Conservation (phyloP, 1,284 basidiomycete species). For the Cystobasidium pallidum region DNA sequence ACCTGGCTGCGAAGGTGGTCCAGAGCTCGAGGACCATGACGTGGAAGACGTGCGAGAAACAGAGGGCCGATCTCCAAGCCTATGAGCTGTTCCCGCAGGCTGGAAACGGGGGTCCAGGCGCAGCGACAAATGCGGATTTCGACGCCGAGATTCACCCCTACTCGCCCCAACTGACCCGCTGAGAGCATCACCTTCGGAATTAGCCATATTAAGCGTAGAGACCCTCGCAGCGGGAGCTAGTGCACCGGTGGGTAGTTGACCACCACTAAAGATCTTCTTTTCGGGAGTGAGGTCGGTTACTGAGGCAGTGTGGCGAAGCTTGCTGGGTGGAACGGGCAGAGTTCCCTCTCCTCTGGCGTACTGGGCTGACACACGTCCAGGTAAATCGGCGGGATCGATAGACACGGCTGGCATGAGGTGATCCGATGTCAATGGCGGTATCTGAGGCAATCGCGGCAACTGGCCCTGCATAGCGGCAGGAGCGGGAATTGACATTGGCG, state of each 20-base stretch:
- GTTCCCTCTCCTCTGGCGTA: constrained; percentile 40
- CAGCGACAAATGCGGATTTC: constrained; percentile 52
- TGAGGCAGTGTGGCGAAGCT: constrained; percentile 48
- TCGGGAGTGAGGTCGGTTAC: constrained; percentile 46
- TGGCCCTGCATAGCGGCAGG: not conserved
- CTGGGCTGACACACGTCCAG: constrained; percentile 47
- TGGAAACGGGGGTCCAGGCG: constrained; percentile 49
- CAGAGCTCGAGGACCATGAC: constrained; percentile 36
- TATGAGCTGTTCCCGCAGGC: constrained; percentile 31
- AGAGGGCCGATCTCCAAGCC: constrained; percentile 14
- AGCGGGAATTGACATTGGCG: constrained; percentile 12
- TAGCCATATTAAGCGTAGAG: constrained; percentile 37
- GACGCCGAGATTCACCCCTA: constrained; percentile 39
- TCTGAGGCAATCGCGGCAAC: not conserved
- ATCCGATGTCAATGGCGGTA: constrained; percentile 12
- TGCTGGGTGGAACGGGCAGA: constrained; percentile 1
- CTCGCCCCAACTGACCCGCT: constrained; percentile 42
- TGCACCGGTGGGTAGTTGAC: constrained; percentile 41
- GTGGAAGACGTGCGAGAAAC: constrained; percentile 21
- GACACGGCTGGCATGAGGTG: constrained; percentile 21
- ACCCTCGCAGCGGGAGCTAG: constrained; percentile 50
- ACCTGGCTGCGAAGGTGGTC: not conserved
- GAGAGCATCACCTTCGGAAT: constrained; percentile 45
- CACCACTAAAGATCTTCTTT: constrained; percentile 9
- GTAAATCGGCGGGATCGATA: constrained; percentile 14